Conservation (phyloP, 2,329 filamentous ascomycete species). For the Aspergillus persii region DNA sequence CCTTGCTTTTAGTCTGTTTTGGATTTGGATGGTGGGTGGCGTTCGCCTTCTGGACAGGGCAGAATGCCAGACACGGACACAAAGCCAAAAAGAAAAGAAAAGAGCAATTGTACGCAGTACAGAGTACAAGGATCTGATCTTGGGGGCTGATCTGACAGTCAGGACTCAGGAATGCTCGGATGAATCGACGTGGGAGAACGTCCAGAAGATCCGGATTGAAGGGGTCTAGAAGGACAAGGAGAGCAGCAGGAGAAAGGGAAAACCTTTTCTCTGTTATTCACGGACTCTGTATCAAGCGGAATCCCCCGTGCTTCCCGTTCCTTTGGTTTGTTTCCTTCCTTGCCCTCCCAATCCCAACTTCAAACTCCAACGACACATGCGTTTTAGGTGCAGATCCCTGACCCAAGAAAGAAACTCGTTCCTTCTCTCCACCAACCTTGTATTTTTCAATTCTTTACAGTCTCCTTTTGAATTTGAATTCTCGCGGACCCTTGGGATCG, state of each 20-base stretch:
- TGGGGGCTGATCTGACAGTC: background rate
- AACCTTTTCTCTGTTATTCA: too few species aligned
- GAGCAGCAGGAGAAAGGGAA: background rate
- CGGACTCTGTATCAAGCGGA: too few species aligned
- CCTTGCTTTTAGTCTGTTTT: background rate
- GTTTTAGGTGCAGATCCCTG: conserved; percentile 15
- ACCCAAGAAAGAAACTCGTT: conserved; percentile 3
- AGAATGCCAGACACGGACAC: background rate
- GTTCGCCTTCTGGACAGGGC: background rate
- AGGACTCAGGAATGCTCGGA: background rate
- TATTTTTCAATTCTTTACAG: conserved; percentile 13
- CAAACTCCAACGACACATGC: too few species aligned
- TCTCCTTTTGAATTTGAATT: background rate
- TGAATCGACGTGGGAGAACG: background rate
- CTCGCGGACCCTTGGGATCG: background rate
- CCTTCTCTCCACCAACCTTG: conserved; percentile 4
- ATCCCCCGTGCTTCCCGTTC: too few species aligned
- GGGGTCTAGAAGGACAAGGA: background rate
- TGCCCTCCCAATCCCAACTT: too few species aligned
- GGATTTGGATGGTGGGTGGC: background rate
- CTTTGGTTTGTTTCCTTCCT: background rate
- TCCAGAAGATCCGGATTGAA: background rate
- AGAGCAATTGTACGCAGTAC: too few species aligned
- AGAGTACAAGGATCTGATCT: too few species aligned
- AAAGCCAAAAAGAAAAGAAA: background rate